Evolutionary conservation across 371 early-diverging fungal species (phyloP), one percentile per base, ranked within the genome.

Genomic region (Apophysomyces sp.): DNA sequence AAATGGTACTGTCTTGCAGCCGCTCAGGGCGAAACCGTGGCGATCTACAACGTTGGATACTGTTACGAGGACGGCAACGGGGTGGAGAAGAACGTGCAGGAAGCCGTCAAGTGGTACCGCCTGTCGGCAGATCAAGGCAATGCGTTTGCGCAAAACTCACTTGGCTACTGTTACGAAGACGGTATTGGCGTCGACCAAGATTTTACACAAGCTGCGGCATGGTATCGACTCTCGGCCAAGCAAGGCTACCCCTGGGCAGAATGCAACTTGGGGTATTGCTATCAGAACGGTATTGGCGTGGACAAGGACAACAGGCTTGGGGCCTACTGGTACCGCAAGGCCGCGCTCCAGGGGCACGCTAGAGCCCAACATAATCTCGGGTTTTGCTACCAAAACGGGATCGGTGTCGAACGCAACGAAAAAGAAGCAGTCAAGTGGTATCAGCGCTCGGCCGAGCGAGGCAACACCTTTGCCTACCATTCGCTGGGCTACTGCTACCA

Each of bases 401-500:
- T 91, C 28, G 94, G 92, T 9, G 87, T 95, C 6, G 69, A 67
- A 27, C 77, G 84, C 62, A 71, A 89, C 59, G 74, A 84, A 13
- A 68, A 66, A 18, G 78, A 81, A 62, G 95, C 96, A 11, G 80
- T 90, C 57, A 65, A 73, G 65, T 91, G 88, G 89, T 92, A 83
- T 67, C 76, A 76, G 54, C 82, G 84, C 49, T 83, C 93, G 24
- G 94, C 95, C 1, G 86, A 84, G 36, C 85, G 85, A 34, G 92
- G 90, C n/a, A 90, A 92, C 59, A 83, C 89, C 8, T 86, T 91
- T 64, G 95, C 93, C 4, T 85, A 86, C 55, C 92, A 93, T 55
- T 91, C 92, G 1, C 81, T 96, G 31, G 98, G 95, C 4, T 94
- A 90, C 67, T 96, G 96, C 68, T 94, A 89, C 68, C 93, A 92